A percentile compares a stretch with the other conserved stretches of the same genome.
These are phyloP conservation scores for Salix dunnii DNA, from an alignment of 345 rosid species.

Conservation along the genomic window DNA sequence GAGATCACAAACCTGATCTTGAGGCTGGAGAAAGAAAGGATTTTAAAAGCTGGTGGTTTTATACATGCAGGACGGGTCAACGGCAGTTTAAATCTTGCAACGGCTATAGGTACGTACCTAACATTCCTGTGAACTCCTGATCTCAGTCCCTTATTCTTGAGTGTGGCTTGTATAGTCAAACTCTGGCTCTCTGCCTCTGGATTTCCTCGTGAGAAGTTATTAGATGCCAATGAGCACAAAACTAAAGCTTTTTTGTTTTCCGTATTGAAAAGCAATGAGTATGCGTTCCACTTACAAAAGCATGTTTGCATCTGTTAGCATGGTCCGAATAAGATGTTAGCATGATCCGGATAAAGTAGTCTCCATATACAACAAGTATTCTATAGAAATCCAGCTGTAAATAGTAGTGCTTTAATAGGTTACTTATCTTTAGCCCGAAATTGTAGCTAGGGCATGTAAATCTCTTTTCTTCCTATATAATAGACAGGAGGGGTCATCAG, in stretches of 20 bases:
- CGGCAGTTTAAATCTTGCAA: slow-evolving; percentile 92
- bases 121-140: background rate
- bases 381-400: too few relatives aligned
- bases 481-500: too few relatives aligned
- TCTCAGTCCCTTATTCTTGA: background rate
- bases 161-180: background rate
- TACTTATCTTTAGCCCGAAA: too few relatives aligned
- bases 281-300: too few relatives aligned
- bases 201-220: background rate
- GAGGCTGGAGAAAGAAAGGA: slow-evolving; percentile 93
- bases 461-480: too few relatives aligned
- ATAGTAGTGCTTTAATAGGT: too few relatives aligned
- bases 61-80: slow-evolving; percentile 90
- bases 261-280: background rate
- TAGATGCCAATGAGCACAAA: background rate
- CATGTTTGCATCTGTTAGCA: too few relatives aligned
- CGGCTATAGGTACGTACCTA: slow-evolving; percentile 73
- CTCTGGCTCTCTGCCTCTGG: background rate
- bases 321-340: too few relatives aligned
- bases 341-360: too few relatives aligned
- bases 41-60: slow-evolving; percentile 92
- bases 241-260: background rate
- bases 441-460: too few relatives aligned
- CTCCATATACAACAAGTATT: too few relatives aligned
- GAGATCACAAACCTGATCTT: slow-evolving; percentile 97